Evolutionary conservation across 2,329 filamentous ascomycete genomes (phyloP).

Genomic region (Fusarium proliferatum): DNA sequence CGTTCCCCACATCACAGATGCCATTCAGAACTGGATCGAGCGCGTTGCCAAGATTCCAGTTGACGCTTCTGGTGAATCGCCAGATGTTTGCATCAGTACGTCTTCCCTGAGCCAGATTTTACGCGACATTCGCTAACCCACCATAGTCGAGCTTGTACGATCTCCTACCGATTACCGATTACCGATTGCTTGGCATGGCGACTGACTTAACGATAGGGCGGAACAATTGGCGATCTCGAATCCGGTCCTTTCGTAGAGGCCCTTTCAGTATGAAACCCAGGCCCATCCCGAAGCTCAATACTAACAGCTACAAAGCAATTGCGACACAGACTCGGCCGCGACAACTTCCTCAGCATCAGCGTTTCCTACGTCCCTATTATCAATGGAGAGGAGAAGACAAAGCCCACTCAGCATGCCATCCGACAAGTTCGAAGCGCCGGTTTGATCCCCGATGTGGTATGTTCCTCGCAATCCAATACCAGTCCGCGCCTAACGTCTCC

Average conservation of each 20-base stretch:
- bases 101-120: slow-evolving; percentile 1
- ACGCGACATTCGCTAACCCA: slow-evolving; percentile 4
- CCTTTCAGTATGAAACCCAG: slow-evolving; percentile 59
- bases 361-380: slow-evolving; percentile 85
- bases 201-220: slow-evolving; percentile 54
- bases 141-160: slow-evolving; percentile 24
- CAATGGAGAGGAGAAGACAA: slow-evolving; percentile 87
- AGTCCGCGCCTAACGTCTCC: background rate
- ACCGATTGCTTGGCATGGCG: background rate
- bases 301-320: slow-evolving; percentile 63
- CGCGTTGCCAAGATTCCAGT: slow-evolving; percentile 86
- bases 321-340: slow-evolving; percentile 74
- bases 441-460: slow-evolving; percentile 75
- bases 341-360: slow-evolving; percentile 89
- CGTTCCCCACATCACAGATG: slow-evolving; percentile 91
- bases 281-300: background rate
- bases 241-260: slow-evolving; percentile 90
- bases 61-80: slow-evolving; percentile 82
- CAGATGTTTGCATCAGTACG: slow-evolving; percentile 92
- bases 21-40: slow-evolving; percentile 87
- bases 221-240: slow-evolving; percentile 83
- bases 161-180: background rate
- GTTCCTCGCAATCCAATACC: slow-evolving; percentile 19
- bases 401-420: slow-evolving; percentile 94
- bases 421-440: slow-evolving; percentile 85